Percentiles rank a stretch among this genome's conserved stretches.
These are phyloP conservation scores for Puccinia sorghi DNA, from an alignment of 1,284 basidiomycete species.

Conservation along the genomic window DNA sequence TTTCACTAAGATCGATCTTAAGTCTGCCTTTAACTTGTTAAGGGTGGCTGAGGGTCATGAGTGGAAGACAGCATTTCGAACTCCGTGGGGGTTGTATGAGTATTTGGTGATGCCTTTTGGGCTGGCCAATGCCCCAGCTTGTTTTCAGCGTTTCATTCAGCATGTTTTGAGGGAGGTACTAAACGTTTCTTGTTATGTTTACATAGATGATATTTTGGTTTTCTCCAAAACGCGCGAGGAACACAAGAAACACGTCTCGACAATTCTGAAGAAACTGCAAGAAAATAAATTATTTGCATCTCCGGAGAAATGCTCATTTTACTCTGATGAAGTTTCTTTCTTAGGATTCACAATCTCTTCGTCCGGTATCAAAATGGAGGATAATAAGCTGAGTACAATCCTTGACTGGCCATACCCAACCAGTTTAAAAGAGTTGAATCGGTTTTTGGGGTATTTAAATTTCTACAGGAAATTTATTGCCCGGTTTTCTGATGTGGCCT, in stretches of 20 bases:
- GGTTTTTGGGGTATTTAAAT: background rate
- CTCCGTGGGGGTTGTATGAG: background rate
- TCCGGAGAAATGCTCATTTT: conserved; percentile 7
- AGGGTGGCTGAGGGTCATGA: conserved; percentile 55
- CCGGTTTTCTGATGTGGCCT: background rate
- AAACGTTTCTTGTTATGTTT: conserved; percentile 38
- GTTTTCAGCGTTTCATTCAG: conserved; percentile 31
- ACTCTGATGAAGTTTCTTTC: background rate
- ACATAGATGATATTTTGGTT: conserved; percentile 36
- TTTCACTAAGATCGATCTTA: conserved; percentile 56
- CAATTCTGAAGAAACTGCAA: background rate
- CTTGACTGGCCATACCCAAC: background rate
- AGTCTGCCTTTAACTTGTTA: conserved; percentile 56
- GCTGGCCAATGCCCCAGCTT: conserved; percentile 22
- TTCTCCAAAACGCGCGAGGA: conserved; percentile 15
- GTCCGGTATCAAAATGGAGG: background rate
- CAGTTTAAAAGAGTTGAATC: background rate
- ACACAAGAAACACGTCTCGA: background rate
- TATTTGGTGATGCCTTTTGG: conserved; percentile 40
- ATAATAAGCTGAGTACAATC: background rate
- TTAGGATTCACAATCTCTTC: background rate
- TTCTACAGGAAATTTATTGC: background rate
- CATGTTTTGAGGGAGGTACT: conserved; percentile 22
- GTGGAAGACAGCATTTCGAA: conserved; percentile 23
- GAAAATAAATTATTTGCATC: background rate